Conservation (phyloP, 306 rosid genomes). For the Gastrolobium villosum region DNA sequence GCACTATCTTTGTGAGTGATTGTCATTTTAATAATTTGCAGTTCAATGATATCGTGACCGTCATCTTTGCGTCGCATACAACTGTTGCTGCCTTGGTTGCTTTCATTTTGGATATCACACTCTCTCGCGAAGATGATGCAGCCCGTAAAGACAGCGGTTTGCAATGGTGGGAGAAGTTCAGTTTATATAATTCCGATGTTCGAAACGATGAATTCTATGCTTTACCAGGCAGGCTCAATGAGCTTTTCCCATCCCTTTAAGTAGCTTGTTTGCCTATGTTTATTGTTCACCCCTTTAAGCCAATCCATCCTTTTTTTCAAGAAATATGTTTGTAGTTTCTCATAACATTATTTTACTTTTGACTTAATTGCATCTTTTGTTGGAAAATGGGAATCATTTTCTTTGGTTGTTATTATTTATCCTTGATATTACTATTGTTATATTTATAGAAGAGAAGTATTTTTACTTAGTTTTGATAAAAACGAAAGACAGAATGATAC, state of each 20-base stretch:
- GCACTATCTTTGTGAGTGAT: background rate
- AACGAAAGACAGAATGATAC: background rate
- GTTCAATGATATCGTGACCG: constrained; percentile 60
- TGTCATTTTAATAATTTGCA: constrained; percentile 41
- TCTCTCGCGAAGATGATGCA: constrained; percentile 55
- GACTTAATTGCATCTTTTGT: background rate
- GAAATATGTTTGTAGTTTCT: background rate
- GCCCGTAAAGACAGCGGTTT: constrained; percentile 65
- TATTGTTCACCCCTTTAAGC: background rate
- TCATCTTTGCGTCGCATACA: constrained; percentile 79
- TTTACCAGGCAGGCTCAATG: constrained; percentile 61
- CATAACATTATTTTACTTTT: background rate
- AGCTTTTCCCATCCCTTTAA: constrained; percentile 63
- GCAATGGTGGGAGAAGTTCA: constrained; percentile 84
- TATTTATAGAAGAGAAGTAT: background rate
- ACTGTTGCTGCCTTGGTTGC: constrained; percentile 79
- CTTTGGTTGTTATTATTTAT: background rate
- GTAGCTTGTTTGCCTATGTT: background rate
- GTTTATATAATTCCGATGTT: constrained; percentile 61
- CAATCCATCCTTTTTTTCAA: background rate
- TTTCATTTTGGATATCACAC: constrained; percentile 66
- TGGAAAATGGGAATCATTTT: constrained; percentile 24
- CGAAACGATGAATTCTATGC: constrained; percentile 77
- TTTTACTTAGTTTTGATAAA: background rate
- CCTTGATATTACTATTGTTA: background rate